Percentiles rank a stretch among this genome's conserved stretches.
These are phyloP conservation scores for Kodamaea derodonti DNA, from an alignment of 1,139 yeast species.

Conservation along the genomic window DNA sequence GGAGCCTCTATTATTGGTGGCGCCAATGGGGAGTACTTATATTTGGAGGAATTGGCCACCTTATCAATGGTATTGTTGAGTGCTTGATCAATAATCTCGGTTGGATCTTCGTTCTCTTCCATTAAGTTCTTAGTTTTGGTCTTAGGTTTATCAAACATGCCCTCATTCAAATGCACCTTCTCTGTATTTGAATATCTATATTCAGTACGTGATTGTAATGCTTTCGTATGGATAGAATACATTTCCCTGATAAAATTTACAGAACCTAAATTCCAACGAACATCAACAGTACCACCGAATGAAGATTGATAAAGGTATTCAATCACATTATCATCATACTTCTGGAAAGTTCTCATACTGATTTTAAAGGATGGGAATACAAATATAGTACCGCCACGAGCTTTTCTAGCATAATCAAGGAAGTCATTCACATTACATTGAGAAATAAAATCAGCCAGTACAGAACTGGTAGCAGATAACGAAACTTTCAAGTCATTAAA, in stretches of 20 bases:
- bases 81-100: slow-evolving; percentile 39
- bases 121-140: slow-evolving; percentile 17
- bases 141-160: slow-evolving; percentile 13
- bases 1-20: slow-evolving; percentile 88
- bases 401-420: slow-evolving; percentile 50
- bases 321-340: slow-evolving; percentile 43
- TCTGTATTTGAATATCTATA: slow-evolving; percentile 21
- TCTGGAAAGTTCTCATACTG: slow-evolving; percentile 73
- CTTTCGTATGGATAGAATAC: slow-evolving; percentile 59
- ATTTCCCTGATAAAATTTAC: slow-evolving; percentile 88
- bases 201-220: slow-evolving; percentile 36
- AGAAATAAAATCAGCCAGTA: slow-evolving; percentile 43
- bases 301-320: slow-evolving; percentile 66
- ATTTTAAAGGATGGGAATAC: slow-evolving; percentile 74
- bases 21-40: slow-evolving; percentile 58
- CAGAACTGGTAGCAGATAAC: slow-evolving; percentile 49
- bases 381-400: slow-evolving; percentile 77
- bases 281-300: slow-evolving; percentile 87
- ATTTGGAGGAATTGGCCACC: slow-evolving; percentile 59
- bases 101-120: slow-evolving; percentile 24
- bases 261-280: slow-evolving; percentile 91
- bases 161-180: slow-evolving; percentile 11
- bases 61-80: slow-evolving; percentile 59
- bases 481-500: slow-evolving; percentile 64
- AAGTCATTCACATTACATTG: slow-evolving; percentile 52